Evolutionary conservation across 352 stramenopile species (phyloP), one percentile per base, ranked within the genome.

Genomic region (Pythium chondricola): DNA sequence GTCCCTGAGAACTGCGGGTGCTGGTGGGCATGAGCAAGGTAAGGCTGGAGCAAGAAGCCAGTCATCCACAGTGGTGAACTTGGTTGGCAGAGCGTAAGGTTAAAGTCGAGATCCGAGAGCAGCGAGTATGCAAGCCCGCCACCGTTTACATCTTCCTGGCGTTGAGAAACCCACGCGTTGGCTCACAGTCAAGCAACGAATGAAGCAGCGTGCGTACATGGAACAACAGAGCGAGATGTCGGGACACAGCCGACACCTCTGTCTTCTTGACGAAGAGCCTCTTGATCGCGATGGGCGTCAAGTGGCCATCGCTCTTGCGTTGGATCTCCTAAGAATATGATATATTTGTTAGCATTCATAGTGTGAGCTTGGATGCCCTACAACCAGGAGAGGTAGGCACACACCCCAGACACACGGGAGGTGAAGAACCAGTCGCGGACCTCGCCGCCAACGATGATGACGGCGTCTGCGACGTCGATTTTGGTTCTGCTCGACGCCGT

Each of bases 381-480:
- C 13, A 39, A 31, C 13, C 1, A 47, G 26, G 33, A 20, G 21
- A 27, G 38, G 22, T 25, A 4, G 6, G 14, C 13, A 49, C 66
- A 22, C 41, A 86, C 74, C 22, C 72, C 75, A 5, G 75, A 80
- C 52, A 26, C 33, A 3, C 70, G 45, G 4, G 75, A 87, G 3
- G 75, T 85, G 55, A 74, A 83, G 56, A 70, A 87, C 75, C 75
- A 87, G 29, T 75, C 68, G 7, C 39, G 50, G 7, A 62, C 60
- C 18, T 22, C 60, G 16, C 75, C 75, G n/a, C 66, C 60, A 8
- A 56, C 30, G 42, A 87, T 67, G 16, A 85, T 16, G 21, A 87
- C 62, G 5, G 69, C 64, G 61, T 87, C 75, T 13, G 54, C 63
- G 36, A 87, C 80, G 31, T 87, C 75, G 1, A 87, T 36, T 46